Percentiles rank a stretch among this genome's conserved stretches.
Conservation (phyloP, 164 flowering plant genomes). For the Sedum album region DNA sequence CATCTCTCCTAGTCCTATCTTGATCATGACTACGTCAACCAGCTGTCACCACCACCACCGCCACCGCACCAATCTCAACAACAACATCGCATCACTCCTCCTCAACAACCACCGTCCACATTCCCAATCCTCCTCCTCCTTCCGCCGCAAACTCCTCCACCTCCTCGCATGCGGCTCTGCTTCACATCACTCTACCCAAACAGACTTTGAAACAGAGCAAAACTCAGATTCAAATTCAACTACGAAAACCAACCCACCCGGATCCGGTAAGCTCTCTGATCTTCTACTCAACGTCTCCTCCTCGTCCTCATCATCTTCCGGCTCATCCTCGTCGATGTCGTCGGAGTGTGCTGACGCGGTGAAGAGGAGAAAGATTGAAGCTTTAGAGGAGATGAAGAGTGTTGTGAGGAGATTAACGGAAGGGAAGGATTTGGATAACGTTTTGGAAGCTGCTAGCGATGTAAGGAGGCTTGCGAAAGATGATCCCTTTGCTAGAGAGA, state of each 20-base stretch:
- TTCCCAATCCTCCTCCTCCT: slow-evolving; percentile 13
- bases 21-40: not conserved
- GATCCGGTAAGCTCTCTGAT: slow-evolving; percentile 62
- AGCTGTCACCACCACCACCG: not conserved
- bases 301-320: not conserved
- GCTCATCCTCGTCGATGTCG: not conserved
- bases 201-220: not conserved
- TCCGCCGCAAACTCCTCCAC: slow-evolving; percentile 29
- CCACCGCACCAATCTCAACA: slow-evolving; percentile 8
- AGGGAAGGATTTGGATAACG: slow-evolving; percentile 23
- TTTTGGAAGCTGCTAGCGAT: slow-evolving; percentile 19
- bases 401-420: slow-evolving; percentile 14
- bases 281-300: slow-evolving; percentile 37
- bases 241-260: slow-evolving; percentile 6
- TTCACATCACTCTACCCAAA: slow-evolving; percentile 10
- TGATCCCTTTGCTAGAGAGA: slow-evolving; percentile 47
- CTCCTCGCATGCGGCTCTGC: slow-evolving; percentile 37
- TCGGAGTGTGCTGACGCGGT: slow-evolving; percentile 11
- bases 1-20: not conserved
- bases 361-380: slow-evolving; percentile 43
- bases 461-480: slow-evolving; percentile 70
- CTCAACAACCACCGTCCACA: slow-evolving; percentile 14
- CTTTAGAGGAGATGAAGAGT: slow-evolving; percentile 36
- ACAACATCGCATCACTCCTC: slow-evolving; percentile 44
- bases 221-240: not conserved